Evolutionary conservation across 768 basidiomycete species (phyloP).

Genomic region (Pleurotus citrinopileatus): DNA sequence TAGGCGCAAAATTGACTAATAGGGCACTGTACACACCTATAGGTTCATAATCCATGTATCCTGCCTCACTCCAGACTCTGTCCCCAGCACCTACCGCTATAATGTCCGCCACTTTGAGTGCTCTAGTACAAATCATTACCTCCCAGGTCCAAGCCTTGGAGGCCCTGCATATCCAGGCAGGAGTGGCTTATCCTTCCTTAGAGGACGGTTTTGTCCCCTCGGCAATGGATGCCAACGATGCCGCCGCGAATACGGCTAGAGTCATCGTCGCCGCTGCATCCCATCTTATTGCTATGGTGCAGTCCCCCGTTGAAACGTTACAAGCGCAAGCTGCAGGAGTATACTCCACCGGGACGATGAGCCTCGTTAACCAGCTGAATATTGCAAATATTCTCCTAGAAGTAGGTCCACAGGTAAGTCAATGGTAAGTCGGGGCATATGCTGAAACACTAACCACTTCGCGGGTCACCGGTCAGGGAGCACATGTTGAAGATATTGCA

Average conservation of each 20-base stretch:
- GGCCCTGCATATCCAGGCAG: not conserved
- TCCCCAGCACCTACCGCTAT: too few species aligned
- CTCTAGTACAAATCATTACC: not conserved
- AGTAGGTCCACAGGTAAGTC: conserved; percentile 26
- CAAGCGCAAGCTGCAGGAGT: conserved; percentile 1
- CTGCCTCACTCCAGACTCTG: too few species aligned
- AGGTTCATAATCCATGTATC: too few species aligned
- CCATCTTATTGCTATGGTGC: conserved; percentile 20
- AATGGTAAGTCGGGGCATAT: not conserved
- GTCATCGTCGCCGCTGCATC: conserved; percentile 19
- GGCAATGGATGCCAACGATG: not conserved
- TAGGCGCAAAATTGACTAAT: too few species aligned
- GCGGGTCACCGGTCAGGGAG: conserved; percentile 22
- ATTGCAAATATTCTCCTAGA: conserved; percentile 28
- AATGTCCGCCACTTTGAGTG: too few species aligned
- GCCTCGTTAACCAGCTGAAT: conserved; percentile 17
- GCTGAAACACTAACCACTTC: not conserved
- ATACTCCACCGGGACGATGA: not conserved
- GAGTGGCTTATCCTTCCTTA: conserved; percentile 7
- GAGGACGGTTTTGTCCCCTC: conserved; percentile 14
- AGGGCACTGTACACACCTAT: too few species aligned
- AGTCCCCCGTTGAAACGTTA: conserved; percentile 15
- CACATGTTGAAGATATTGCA: conserved; percentile 35
- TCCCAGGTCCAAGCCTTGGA: not conserved
- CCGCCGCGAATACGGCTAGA: conserved; percentile 9